A percentile compares a stretch with the other conserved stretches of the same genome.
These are phyloP conservation scores for Termitomyces sp. DNA, from an alignment of 768 basidiomycete genomes.

Conservation along the genomic window DNA sequence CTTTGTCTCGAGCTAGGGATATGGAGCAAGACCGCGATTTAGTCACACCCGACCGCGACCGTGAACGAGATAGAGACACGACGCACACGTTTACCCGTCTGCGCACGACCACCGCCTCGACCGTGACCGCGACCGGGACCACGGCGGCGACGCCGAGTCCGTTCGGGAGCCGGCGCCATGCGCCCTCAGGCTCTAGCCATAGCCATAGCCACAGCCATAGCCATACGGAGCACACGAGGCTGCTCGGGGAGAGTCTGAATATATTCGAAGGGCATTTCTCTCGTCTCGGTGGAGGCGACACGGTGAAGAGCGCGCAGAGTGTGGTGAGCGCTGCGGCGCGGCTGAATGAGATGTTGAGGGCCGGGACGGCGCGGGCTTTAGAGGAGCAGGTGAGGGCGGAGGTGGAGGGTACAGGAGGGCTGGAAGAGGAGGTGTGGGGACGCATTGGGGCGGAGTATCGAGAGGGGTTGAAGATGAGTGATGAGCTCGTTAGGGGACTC, in stretches of 20 bases:
- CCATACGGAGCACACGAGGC: constrained; percentile 54
- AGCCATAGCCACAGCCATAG: no score
- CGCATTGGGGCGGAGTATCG: constrained; percentile 67
- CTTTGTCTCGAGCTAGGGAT: not conserved
- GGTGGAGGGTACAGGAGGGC: constrained; percentile 33
- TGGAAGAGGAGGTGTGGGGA: constrained; percentile 55
- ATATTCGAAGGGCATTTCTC: constrained; percentile 67
- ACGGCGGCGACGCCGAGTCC: constrained; percentile 17
- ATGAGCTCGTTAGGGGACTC: constrained; percentile 72
- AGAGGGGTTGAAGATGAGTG: constrained; percentile 66
- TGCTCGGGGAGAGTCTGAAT: constrained; percentile 64
- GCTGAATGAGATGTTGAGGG: constrained; percentile 56
- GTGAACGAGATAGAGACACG: not conserved
- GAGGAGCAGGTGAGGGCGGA: constrained; percentile 76
- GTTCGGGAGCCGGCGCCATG: constrained; percentile 18
- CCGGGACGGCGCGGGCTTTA: constrained; percentile 52
- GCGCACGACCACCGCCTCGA: not conserved
- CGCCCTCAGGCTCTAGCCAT: constrained; percentile 3
- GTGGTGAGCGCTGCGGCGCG: constrained; percentile 64
- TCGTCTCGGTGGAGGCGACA: constrained; percentile 30
- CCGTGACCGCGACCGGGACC: not conserved
- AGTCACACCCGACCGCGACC: constrained; percentile 8
- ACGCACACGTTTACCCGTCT: not conserved
- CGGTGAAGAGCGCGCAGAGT: constrained; percentile 49
- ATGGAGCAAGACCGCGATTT: not conserved